phyloP scores from a whole-genome alignment of 2,329 filamentous ascomycete genomes.

The Fusarium caatingaense region DNA sequence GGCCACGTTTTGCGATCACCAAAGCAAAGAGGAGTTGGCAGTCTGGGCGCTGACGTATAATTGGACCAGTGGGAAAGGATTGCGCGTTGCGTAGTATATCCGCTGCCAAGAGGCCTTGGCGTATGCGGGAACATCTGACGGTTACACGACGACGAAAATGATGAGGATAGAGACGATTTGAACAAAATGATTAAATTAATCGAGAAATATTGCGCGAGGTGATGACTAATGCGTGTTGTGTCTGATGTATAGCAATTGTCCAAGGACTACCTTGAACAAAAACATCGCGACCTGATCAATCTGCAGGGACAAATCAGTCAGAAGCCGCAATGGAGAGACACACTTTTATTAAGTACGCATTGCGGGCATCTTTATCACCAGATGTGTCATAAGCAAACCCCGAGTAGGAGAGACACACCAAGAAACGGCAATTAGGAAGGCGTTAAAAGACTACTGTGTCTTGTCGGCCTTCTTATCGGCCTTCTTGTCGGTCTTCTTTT shows the following conservation, averaged over 20 bases:
- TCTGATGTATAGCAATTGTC: neutral
- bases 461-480: too few species aligned
- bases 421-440: neutral
- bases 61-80: conserved; percentile 2
- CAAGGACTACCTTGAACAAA: neutral
- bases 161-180: neutral
- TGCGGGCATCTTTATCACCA: too few species aligned
- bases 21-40: neutral
- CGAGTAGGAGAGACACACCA: too few species aligned
- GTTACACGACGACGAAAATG: neutral
- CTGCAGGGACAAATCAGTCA: too few species aligned
- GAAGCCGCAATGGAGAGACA: too few species aligned
- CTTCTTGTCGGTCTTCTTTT: too few species aligned
- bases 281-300: neutral
- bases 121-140: neutral
- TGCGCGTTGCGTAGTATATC: conserved; percentile 14
- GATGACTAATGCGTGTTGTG: neutral
- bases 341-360: too few species aligned
- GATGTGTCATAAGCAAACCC: too few species aligned
- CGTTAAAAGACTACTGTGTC: too few species aligned
- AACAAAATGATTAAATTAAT: neutral
- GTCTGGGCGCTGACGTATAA: conserved; percentile 19
- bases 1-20: conserved; percentile 11
- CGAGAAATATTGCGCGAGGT: too few species aligned
- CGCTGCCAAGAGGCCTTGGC: conserved; percentile 16